Evolutionary conservation across 1,284 basidiomycete genomes (phyloP), one percentile per base, ranked within the genome.

Genomic region (Volvariella volvacea): DNA sequence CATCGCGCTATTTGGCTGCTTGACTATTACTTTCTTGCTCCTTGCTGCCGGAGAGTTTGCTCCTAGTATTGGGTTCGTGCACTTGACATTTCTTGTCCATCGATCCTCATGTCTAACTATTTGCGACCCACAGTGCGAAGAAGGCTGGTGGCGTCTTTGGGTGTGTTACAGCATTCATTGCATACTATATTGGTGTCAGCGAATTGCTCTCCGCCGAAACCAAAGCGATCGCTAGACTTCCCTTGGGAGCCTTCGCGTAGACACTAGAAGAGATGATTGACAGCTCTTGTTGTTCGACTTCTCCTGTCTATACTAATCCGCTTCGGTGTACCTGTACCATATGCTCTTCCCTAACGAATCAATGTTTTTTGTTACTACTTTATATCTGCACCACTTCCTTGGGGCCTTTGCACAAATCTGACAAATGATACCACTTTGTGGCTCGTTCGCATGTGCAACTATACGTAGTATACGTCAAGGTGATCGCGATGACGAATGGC

Each of bases 81-180:
- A 20, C 28, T 34, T 41, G 15, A 6, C 25, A 28, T 6, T 6
- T 4, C 42, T 22, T n/a, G 12, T 12, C 20, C 19, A 19, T 40
- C 17, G 45, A 56, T 59, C 49, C 37, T 22, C n/a, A 42, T 52
- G n/a, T 20, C 36, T 40, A 25, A 31, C 17, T 15, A 22, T 31
- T 12, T 28, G 21, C 37, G 2, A 31, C 50, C 59, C 53, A 42
- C 57, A 84, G 67, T 2, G 28, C 60, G 0, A 50, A 47, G 34
- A 69, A 78, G 55, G 86, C 83, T 2, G 91, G 89, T 37, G 92
- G 92, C 43, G 77, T 63, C 1, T 62, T 90, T 22, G 92, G 91
- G 22, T 70, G 83, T 44, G 50, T 82, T 45, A 84, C 85, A 16
- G 82, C 81, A 0, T 59, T 76, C 49, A 60, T 85, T 52, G 86